Percentiles rank a stretch among this genome's conserved stretches.
phyloP scores from a whole-genome alignment of 2,329 filamentous ascomycete species.

The Phaeosphaeriaceae sp. region DNA sequence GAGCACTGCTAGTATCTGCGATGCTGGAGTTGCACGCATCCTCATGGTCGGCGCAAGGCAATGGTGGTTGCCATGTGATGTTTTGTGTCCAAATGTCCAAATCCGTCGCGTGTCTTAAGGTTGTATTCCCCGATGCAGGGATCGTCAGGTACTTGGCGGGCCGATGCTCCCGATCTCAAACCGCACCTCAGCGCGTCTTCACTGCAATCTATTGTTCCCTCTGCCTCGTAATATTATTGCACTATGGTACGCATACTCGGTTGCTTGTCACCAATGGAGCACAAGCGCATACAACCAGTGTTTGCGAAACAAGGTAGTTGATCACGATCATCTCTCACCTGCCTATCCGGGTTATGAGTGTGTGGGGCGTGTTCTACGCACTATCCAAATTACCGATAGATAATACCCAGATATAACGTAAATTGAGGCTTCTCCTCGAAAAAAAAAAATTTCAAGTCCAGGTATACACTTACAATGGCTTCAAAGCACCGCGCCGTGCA shows the following conservation, averaged over 20 bases:
- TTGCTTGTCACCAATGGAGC: neutral
- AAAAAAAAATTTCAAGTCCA: no score
- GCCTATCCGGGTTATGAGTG: constrained; percentile 2
- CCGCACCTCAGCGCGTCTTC: neutral
- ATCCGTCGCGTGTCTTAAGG: constrained; percentile 13
- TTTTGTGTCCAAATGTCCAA: constrained; percentile 11
- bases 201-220: neutral
- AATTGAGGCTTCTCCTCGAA: no score
- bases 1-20: constrained; percentile 31
- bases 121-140: neutral
- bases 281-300: neutral
- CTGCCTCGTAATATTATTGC: no score
- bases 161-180: neutral
- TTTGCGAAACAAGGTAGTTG: neutral
- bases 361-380: neutral
- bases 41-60: constrained; percentile 31
- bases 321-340: constrained; percentile 2
- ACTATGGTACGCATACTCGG: no score
- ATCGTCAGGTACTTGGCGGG: constrained; percentile 13
- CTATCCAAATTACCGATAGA: neutral
- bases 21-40: constrained; percentile 26
- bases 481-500: no score
- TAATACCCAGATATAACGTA: neutral
- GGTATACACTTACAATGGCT: neutral
- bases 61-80: constrained; percentile 20